Evolutionary conservation across 805 yeast genomes (phyloP).

Genomic region (Zygosaccharomyces gambellarensis): DNA sequence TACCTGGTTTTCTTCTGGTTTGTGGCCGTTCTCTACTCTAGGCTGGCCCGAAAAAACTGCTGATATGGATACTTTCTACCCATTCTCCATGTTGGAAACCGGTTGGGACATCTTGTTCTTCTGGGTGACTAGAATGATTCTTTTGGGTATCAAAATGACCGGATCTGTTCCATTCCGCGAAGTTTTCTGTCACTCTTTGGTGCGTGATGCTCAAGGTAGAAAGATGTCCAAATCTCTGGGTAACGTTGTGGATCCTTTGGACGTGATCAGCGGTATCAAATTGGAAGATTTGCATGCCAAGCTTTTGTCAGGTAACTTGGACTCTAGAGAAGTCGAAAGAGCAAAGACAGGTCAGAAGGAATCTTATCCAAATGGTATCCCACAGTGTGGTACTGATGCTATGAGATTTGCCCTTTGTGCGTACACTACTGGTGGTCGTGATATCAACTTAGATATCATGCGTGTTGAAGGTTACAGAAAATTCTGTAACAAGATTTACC

Average conservation of each 20-base stretch:
- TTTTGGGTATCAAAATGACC: constrained; percentile 83
- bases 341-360: constrained; percentile 84
- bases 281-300: constrained; percentile 75
- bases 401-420: constrained; percentile 97
- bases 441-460: constrained; percentile 89
- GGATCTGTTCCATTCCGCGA: constrained; percentile 91
- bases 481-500: constrained; percentile 98
- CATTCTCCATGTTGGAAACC: constrained; percentile 92
- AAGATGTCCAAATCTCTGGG: constrained; percentile 98
- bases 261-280: constrained; percentile 85
- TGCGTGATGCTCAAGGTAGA: constrained; percentile 98
- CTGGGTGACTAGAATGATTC: constrained; percentile 98
- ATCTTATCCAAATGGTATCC: constrained; percentile 94
- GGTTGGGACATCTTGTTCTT: constrained; percentile 99
- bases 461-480: constrained; percentile 99
- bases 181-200: constrained; percentile 96
- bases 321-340: constrained; percentile 78
- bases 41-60: constrained; percentile 87
- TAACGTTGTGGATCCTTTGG: constrained; percentile 93
- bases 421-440: constrained; percentile 98
- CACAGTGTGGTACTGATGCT: constrained; percentile 99
- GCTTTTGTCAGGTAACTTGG: constrained; percentile 76
- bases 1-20: constrained; percentile 97
- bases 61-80: constrained; percentile 76
- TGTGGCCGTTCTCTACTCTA: constrained; percentile 95